phyloP scores from a whole-genome alignment of 352 stramenopile species.

The Hyaloperonospora brassicae region DNA sequence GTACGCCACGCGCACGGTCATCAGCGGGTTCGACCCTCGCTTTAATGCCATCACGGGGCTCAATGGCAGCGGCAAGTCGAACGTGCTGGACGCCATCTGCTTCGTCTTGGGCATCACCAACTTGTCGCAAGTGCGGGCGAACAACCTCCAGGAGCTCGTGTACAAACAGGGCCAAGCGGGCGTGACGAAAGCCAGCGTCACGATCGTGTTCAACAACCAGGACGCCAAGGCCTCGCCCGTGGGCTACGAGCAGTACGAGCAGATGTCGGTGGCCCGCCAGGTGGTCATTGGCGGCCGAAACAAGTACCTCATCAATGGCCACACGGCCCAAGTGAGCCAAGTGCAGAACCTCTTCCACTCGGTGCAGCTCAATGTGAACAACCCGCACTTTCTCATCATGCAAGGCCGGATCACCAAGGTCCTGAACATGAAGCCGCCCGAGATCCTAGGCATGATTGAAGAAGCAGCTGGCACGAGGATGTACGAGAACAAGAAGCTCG shows the following conservation, averaged over 20 bases:
- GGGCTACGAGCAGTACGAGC: constrained; percentile 96
- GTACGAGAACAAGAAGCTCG: constrained; percentile 99
- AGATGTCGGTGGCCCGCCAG: constrained; percentile 98
- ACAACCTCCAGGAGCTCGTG: constrained; percentile 98
- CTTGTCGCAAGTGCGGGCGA: constrained; percentile 95
- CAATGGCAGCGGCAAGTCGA: constrained; percentile 99
- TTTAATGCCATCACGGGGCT: constrained; percentile 99
- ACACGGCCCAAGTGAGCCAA: constrained; percentile 94
- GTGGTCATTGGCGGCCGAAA: constrained; percentile 98
- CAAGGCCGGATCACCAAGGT: constrained; percentile 98
- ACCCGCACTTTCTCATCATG: constrained; percentile 99
- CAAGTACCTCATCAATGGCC: constrained; percentile 99
- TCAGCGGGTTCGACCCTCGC: constrained; percentile 97
- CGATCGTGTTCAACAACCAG: constrained; percentile 99
- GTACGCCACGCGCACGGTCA: constrained; percentile 97
- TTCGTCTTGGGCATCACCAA: constrained; percentile 99
- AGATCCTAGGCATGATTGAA: constrained; percentile 99
- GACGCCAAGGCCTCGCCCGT: constrained; percentile 89
- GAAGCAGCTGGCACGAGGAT: constrained; percentile 98
- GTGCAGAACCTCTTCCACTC: constrained; percentile 99
- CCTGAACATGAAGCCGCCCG: constrained; percentile 99
- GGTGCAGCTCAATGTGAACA: constrained; percentile 99
- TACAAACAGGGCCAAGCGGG: constrained; percentile 99
- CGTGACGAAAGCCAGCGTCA: constrained; percentile 98
- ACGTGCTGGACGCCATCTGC: constrained; percentile 99